Conservation (phyloP, 345 rosid genomes). For the Aethionema arabicum region DNA sequence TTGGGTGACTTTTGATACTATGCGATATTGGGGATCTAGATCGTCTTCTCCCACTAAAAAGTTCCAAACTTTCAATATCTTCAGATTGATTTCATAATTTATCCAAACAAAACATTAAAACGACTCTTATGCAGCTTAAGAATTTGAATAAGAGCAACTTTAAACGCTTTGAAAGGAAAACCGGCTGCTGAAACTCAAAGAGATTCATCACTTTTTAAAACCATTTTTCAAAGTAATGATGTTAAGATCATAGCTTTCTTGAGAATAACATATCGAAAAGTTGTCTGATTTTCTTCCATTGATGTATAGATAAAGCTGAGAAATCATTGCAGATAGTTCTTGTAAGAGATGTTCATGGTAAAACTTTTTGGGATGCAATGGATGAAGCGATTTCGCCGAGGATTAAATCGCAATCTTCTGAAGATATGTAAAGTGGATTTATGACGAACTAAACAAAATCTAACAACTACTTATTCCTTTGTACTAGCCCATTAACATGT, state of each 20-base stretch:
- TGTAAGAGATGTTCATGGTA: constrained; percentile 91
- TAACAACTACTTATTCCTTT: no score
- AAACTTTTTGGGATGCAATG: constrained; percentile 92
- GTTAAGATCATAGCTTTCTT: not conserved
- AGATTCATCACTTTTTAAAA: constrained; percentile 50
- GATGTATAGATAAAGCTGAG: constrained; percentile 49
- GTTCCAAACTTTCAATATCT: no score
- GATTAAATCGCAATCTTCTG: constrained; percentile 50
- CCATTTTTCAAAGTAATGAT: constrained; percentile 57
- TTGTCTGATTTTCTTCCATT: not conserved
- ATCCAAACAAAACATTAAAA: no score
- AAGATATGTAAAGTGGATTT: no score
- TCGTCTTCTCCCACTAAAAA: no score
- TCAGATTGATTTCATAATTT: no score
- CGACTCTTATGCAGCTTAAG: no score
- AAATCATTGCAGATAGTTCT: constrained; percentile 80
- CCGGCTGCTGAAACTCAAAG: constrained; percentile 50
- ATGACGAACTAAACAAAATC: no score
- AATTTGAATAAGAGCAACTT: not conserved
- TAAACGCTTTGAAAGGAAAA: constrained; percentile 58
- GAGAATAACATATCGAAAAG: no score
- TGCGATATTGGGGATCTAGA: no score
- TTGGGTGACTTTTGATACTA: no score
- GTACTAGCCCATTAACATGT: no score
- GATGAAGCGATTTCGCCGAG: constrained; percentile 76